A percentile compares a stretch with the other conserved stretches of the same genome.
Evolutionary conservation across 768 basidiomycete species (phyloP).

Genomic region (Russula brevipes): DNA sequence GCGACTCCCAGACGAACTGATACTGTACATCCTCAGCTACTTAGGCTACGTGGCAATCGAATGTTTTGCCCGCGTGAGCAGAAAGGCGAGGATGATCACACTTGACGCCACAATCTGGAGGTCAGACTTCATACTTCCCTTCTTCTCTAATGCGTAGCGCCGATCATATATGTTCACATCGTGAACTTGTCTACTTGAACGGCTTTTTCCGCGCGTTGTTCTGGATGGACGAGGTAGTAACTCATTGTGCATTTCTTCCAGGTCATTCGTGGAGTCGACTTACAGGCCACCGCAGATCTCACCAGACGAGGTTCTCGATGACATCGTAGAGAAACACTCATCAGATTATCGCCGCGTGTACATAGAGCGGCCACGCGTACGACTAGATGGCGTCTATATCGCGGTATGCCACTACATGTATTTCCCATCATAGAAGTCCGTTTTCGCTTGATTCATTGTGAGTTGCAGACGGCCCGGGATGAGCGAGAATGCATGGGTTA

Average conservation of each 20-base stretch:
- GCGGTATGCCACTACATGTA: constrained; percentile 86
- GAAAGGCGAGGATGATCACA: constrained; percentile 68
- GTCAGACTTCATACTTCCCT: constrained; percentile 36
- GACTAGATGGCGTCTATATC: constrained; percentile 87
- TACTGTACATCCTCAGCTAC: constrained; percentile 59
- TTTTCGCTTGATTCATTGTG: constrained; percentile 12
- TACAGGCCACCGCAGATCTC: constrained; percentile 76
- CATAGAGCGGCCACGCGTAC: constrained; percentile 79
- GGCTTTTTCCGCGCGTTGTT: neutral
- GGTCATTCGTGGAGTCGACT: constrained; percentile 55
- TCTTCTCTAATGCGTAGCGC: neutral
- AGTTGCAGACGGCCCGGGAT: constrained; percentile 59
- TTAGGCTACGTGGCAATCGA: constrained; percentile 68
- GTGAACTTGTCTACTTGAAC: neutral
- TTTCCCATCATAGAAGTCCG: constrained; percentile 28
- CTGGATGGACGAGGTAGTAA: neutral
- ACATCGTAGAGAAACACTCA: constrained; percentile 46
- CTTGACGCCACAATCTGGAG: constrained; percentile 73
- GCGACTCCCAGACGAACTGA: constrained; percentile 68
- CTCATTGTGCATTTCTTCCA: constrained; percentile 31
- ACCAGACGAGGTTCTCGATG: constrained; percentile 43
- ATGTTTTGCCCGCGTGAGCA: constrained; percentile 67
- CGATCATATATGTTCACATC: neutral
- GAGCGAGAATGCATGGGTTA: constrained; percentile 84
- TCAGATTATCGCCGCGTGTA: constrained; percentile 68